Evolutionary conservation across 768 basidiomycete genomes (phyloP), one percentile per base, ranked within the genome.

Genomic region (Tubosaeta brunneosetosa): DNA sequence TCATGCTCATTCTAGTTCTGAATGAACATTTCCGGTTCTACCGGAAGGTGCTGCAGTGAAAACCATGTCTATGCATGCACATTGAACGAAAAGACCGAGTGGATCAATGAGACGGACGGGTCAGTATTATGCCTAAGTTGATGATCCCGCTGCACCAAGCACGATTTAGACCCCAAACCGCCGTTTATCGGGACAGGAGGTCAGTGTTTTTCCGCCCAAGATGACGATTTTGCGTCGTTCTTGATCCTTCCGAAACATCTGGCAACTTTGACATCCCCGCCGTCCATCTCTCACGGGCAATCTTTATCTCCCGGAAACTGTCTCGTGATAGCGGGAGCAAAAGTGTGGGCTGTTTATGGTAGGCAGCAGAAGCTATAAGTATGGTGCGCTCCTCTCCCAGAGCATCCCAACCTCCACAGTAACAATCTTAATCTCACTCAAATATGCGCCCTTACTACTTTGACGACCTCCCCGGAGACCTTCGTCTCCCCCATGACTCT

Each of bases 401-500:
- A 47, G 12, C 16, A 4, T 25, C 25, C 36, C 10, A 48, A 29
- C 27, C 1, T n/a, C 34, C 22, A 34, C 9, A 40, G n/a, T 13
- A 27, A 6, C 40, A 8, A 42, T 14, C 13, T 4, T 26, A 37
- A n/a, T 36, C 29, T 22, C 25, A 34, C 41, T 40, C n/a, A 9
- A 49, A 13, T 2, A 88, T 88, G 87, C 82, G 81, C 40, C 83
- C 84, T 6, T 86, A 85, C 74, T 85, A 83, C 72, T 83, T 74
- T 64, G 83, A 88, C 66, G 81, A 85, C 63, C 36, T 80, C 31
- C 81, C 84, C 2, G 86, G 84, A 26, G 89, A 93, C 70, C 90
- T 91, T 64, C 83, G 88, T 41, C 78, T 86, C 4, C 81, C 79
- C 1, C 92, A 97, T 71, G 82, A 91, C 66, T 85, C 78, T 26